Conservation (phyloP, 139 green algal genomes). For the Marvania coccoides region DNA sequence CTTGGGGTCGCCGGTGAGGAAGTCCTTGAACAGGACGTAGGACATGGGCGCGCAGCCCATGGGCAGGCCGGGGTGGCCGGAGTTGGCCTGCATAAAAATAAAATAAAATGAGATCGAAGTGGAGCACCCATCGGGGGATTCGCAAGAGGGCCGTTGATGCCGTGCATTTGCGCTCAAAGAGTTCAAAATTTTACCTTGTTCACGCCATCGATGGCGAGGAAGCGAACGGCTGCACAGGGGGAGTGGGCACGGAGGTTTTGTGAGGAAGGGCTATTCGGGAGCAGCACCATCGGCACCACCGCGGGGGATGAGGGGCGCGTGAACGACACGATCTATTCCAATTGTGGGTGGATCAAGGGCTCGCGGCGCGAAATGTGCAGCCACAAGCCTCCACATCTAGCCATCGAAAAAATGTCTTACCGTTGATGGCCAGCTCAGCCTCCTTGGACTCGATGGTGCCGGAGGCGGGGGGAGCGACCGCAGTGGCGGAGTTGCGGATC, state of each 20-base stretch:
- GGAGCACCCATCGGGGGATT: background rate
- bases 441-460: conserved; percentile 23
- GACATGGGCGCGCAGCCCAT: conserved; percentile 97
- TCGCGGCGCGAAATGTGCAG: background rate
- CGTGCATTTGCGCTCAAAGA: background rate
- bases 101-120: conserved; percentile 30
- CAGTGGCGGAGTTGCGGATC: background rate
- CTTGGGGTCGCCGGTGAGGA: conserved; percentile 94
- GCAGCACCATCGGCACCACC: no score
- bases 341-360: background rate
- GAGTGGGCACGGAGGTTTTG: background rate
- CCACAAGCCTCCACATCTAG: background rate
- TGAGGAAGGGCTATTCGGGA: no score
- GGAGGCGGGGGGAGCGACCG: background rate
- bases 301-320: no score
- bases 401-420: conserved; percentile 5
- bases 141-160: background rate
- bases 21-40: conserved; percentile 94
- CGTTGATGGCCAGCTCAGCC: conserved; percentile 32
- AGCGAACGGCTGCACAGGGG: conserved; percentile 56
- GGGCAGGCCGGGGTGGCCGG: conserved; percentile 90
- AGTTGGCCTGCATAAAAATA: conserved; percentile 72
- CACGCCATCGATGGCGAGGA: conserved; percentile 57
- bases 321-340: no score
- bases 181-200: conserved; percentile 30